A percentile compares a stretch with the other conserved stretches of the same genome.
These are phyloP conservation scores for Tulasnella sp. DNA, from an alignment of 768 basidiomycete species.

Conservation along the genomic window DNA sequence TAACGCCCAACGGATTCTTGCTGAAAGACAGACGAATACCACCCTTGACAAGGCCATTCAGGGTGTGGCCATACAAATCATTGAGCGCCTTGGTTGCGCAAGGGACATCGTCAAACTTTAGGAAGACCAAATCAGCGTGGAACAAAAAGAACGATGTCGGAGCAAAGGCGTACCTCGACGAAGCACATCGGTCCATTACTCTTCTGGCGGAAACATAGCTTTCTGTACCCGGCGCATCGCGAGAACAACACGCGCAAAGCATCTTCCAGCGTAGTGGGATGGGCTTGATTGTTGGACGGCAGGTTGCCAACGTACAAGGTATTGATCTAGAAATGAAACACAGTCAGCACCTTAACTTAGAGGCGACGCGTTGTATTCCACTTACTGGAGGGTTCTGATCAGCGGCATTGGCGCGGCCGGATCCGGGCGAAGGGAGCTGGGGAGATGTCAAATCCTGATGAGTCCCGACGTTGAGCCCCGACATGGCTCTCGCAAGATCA, in stretches of 20 bases:
- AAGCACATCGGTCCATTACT: constrained; percentile 99
- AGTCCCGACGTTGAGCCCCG: constrained; percentile 55
- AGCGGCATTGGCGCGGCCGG: constrained; percentile 55
- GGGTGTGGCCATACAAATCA: constrained; percentile 87
- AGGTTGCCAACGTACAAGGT: constrained; percentile 99
- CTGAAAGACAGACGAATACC: constrained; percentile 97
- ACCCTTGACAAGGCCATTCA: constrained; percentile 90
- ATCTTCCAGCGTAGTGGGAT: constrained; percentile 80
- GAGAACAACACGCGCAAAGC: constrained; percentile 81
- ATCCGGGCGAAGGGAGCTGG: constrained; percentile 75
- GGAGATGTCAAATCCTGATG: constrained; percentile 62
- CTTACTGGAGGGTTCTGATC: constrained; percentile 94
- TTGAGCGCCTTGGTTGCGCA: constrained; percentile 85
- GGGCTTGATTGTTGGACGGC: constrained; percentile 77
- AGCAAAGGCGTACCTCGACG: constrained; percentile 70
- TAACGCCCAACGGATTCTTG: constrained; percentile 89
- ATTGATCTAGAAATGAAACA: constrained; percentile 64
- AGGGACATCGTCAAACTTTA: constrained; percentile 86
- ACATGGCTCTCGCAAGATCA: constrained; percentile 45
- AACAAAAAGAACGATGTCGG: not conserved
- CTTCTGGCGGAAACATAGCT: constrained; percentile 94
- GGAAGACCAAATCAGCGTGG: constrained; percentile 28
- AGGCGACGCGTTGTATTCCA: constrained; percentile 25
- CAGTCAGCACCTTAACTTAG: constrained; percentile 1
- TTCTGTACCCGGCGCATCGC: constrained; percentile 79